phyloP scores from a whole-genome alignment of 2,329 filamentous ascomycete species.

The Cryoendolithus antarcticus region DNA sequence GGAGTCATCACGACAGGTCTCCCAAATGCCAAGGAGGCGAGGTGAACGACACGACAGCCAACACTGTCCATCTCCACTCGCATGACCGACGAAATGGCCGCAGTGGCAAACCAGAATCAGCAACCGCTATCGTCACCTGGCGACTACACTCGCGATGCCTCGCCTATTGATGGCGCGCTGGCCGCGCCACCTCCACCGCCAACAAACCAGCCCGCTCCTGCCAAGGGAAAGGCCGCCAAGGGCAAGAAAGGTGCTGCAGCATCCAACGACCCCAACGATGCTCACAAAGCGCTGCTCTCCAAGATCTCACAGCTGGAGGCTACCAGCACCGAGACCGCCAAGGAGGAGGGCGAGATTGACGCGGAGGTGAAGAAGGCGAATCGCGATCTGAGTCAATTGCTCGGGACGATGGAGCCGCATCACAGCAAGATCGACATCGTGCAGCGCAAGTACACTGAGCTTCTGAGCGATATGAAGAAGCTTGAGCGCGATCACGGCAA shows the following conservation, averaged over 20 bases:
- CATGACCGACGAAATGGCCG: constrained; percentile 18
- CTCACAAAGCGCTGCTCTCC: constrained; percentile 79
- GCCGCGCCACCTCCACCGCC: constrained; percentile 23
- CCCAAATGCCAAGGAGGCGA: no score
- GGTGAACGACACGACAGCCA: no score
- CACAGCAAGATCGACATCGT: constrained; percentile 84
- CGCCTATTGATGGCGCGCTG: constrained; percentile 19
- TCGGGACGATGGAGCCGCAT: constrained; percentile 78
- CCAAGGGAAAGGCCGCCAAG: constrained; percentile 76
- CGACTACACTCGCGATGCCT: constrained; percentile 19
- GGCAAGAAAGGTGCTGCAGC: constrained; percentile 38
- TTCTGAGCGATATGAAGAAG: constrained; percentile 89
- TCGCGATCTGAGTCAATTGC: constrained; percentile 74
- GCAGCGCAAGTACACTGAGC: constrained; percentile 80
- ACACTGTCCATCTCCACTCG: no score
- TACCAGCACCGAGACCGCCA: constrained; percentile 85
- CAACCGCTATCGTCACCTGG: constrained; percentile 20
- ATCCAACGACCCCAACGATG: constrained; percentile 76
- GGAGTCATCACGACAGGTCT: no score
- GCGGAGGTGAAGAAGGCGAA: constrained; percentile 90
- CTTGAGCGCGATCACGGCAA: constrained; percentile 88
- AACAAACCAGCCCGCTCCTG: constrained; percentile 36
- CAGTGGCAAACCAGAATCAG: constrained; percentile 18
- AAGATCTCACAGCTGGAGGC: constrained; percentile 93
- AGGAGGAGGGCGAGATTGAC: constrained; percentile 92